phyloP scores from a whole-genome alignment of 345 rosid genomes.

The Diplotaxis tenuifolia region DNA sequence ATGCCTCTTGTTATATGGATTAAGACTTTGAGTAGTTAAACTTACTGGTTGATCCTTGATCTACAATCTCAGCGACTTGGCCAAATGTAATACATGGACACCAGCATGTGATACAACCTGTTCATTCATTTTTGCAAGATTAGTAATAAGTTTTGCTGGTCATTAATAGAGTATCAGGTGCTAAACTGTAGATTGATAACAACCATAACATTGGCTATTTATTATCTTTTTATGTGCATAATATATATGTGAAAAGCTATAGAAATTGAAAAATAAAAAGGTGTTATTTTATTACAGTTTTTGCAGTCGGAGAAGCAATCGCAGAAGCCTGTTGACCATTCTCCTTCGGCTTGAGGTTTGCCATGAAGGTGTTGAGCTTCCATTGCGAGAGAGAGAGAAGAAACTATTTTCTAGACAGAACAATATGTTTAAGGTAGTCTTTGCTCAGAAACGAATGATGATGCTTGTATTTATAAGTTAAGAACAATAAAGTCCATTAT shows the following conservation, averaged over 20 bases:
- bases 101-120: constrained; percentile 52
- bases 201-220: neutral
- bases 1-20: neutral
- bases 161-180: too few species aligned
- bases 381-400: constrained; percentile 2
- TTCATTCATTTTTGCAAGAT: constrained; percentile 14
- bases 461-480: constrained; percentile 17
- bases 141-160: neutral
- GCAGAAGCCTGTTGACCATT: constrained; percentile 55
- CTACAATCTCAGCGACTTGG: constrained; percentile 53
- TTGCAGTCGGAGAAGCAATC: constrained; percentile 46
- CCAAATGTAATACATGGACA: constrained; percentile 67
- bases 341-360: constrained; percentile 21
- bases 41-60: constrained; percentile 52
- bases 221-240: neutral
- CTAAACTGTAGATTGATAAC: neutral
- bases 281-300: constrained; percentile 32
- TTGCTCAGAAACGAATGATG: neutral
- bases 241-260: neutral
- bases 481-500: neutral
- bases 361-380: constrained; percentile 29
- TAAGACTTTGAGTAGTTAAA: neutral
- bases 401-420: neutral
- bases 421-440: neutral
- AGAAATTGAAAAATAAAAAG: neutral